Evolutionary conservation across 2,329 filamentous ascomycete genomes (phyloP), one percentile per base, ranked within the genome.

Genomic region (Aspergillus puulaauensis): DNA sequence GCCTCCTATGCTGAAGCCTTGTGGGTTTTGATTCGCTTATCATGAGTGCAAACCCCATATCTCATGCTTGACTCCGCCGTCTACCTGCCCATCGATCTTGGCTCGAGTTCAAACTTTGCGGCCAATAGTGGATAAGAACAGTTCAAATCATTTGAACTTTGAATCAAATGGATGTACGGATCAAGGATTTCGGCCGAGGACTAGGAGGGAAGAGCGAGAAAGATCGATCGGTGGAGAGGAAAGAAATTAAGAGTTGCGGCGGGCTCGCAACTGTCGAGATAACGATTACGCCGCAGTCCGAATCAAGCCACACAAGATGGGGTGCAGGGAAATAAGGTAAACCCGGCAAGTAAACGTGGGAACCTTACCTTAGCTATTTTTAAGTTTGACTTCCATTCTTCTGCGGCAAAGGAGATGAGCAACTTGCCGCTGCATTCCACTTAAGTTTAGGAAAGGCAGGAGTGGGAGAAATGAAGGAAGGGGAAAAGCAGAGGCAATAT

Each of bases 231-330:
- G 51, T 53, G 51, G 51, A 23, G 41, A 47, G 51, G 17, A 21
- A 46, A 33, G 51, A 53, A 40, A 53, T 53, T 53, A 53, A 53
- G 51, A 53, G 51, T 53, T 21, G 43, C 51, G 31, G 27, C 51
- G 15, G 15, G 15, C 6, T 37, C 35, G 35, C 35, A n/a, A 3
- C 15, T 37, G 12, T 37, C 35, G 35, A 37, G 35, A 37, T 37
- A 12, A 46, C n/a, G 24, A 44, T 39, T 31, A 46, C 40, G 39
- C 49, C 27, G 23, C 6, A 46, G 31, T 40, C 41, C 50, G 27
- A 31, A 31, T 37, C 35, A 37, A 37, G 35, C 35, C 35, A 37
- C 4, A n/a, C 12, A 37, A 52, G 49, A 44, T 37, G 50, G 40
- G 19, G 50, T 23, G 50, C 50, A 52, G 50, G 51, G 43, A 46